Percentiles rank a stretch among this genome's conserved stretches.
Conservation (phyloP, 2,329 filamentous ascomycete genomes). For the Calonectria multiphialidica region DNA sequence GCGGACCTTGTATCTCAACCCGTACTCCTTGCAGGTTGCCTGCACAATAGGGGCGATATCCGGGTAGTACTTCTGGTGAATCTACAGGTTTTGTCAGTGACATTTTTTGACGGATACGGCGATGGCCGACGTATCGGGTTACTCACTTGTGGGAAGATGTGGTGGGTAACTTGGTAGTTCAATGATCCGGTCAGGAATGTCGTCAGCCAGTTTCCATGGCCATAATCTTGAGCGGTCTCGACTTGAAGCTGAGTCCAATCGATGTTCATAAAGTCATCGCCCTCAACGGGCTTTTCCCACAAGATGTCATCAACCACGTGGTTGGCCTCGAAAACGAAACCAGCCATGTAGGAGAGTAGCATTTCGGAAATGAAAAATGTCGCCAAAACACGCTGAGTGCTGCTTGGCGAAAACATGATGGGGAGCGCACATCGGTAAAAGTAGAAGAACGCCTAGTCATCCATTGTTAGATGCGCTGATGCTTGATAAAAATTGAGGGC, state of each 20-base stretch:
- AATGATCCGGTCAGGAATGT: neutral
- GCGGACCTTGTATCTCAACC: conserved; percentile 1
- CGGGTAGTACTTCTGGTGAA: conserved; percentile 1
- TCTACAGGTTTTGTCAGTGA: neutral
- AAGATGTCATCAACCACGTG: neutral
- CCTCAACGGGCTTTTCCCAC: neutral
- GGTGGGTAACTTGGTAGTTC: conserved; percentile 1
- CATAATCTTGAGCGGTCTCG: neutral
- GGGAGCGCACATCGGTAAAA: neutral
- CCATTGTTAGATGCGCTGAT: neutral
- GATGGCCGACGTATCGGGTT: neutral
- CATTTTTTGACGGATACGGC: neutral
- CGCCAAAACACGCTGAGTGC: neutral
- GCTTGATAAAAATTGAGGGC: neutral
- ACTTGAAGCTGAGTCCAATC: conserved; percentile 2
- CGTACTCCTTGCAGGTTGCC: conserved; percentile 1
- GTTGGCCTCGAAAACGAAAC: conserved; percentile 7
- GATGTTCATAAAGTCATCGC: neutral
- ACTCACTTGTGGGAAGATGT: conserved; percentile 1
- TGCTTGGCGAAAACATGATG: neutral
- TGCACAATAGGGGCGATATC: neutral
- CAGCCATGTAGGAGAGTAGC: neutral
- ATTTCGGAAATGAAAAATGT: neutral
- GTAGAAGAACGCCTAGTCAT: neutral
- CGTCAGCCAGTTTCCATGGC: neutral